A percentile compares a stretch with the other conserved stretches of the same genome.
phyloP scores from a whole-genome alignment of 768 basidiomycete genomes.

The Trichaptum fuscoviolaceum region DNA sequence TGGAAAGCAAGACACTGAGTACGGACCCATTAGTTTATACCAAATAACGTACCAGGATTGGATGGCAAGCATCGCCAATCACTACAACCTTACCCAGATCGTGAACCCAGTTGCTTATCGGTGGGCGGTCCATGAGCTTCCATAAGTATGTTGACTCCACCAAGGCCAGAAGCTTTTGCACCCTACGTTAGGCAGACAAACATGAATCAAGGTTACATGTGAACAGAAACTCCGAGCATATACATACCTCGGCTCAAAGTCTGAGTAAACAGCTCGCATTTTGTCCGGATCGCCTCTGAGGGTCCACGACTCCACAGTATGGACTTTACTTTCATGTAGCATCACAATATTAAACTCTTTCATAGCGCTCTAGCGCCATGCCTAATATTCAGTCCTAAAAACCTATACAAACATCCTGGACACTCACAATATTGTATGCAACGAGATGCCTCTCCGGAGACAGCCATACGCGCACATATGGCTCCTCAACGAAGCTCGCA shows the following conservation, averaged over 20 bases:
- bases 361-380: constrained; percentile 15
- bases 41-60: background rate
- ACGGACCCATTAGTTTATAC: background rate
- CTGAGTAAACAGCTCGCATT: constrained; percentile 21
- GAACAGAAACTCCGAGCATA: background rate
- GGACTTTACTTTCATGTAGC: constrained; percentile 11
- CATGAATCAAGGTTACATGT: background rate
- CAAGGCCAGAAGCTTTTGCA: background rate
- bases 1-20: background rate
- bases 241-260: constrained; percentile 22
- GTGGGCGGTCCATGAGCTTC: background rate
- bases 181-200: background rate
- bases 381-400: background rate
- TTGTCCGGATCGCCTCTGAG: constrained; percentile 20
- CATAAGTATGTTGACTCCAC: background rate
- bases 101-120: constrained; percentile 6
- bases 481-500: constrained; percentile 15
- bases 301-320: constrained; percentile 18
- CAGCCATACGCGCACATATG: constrained; percentile 20
- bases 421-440: constrained; percentile 11
- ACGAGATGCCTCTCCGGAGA: constrained; percentile 10
- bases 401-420: background rate
- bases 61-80: constrained; percentile 7
- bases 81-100: constrained; percentile 5
- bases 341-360: constrained; percentile 17